Percentiles rank a stretch among this genome's conserved stretches.
phyloP scores from a whole-genome alignment of 495 filamentous ascomycete species.

The Penicillium malachiteum region DNA sequence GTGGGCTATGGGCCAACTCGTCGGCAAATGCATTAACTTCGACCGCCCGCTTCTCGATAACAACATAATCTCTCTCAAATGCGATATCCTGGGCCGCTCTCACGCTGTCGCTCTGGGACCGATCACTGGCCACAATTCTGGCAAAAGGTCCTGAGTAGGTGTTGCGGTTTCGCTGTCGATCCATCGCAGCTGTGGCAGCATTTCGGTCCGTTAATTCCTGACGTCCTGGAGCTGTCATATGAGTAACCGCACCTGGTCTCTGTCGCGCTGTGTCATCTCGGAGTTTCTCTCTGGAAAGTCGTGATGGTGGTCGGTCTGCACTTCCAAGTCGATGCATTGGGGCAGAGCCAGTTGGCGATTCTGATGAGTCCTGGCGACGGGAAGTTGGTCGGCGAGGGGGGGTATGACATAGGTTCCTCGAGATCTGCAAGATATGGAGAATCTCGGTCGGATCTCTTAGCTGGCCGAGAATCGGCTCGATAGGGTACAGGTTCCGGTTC shows the following conservation, averaged over 20 bases:
- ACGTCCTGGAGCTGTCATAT: slow-evolving; percentile 62
- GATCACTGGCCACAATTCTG: slow-evolving; percentile 31
- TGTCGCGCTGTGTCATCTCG: slow-evolving; percentile 26
- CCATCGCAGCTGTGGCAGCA: slow-evolving; percentile 38
- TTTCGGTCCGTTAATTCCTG: slow-evolving; percentile 48
- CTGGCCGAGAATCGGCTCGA: slow-evolving; percentile 29
- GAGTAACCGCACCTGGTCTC: slow-evolving; percentile 44
- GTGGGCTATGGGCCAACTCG: slow-evolving; percentile 78
- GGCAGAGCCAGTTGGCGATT: slow-evolving; percentile 35
- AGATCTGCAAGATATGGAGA: slow-evolving; percentile 22
- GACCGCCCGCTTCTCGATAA: slow-evolving; percentile 91
- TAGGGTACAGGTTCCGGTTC: slow-evolving; percentile 10
- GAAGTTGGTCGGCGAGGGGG: slow-evolving; percentile 23
- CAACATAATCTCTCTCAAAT: slow-evolving; percentile 89
- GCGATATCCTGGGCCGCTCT: slow-evolving; percentile 82
- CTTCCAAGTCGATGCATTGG: slow-evolving; percentile 42
- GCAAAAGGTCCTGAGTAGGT: slow-evolving; percentile 46
- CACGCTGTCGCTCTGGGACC: slow-evolving; percentile 61
- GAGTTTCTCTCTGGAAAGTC: slow-evolving; percentile 26
- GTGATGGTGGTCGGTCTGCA: slow-evolving; percentile 34
- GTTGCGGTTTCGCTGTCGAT: slow-evolving; percentile 50
- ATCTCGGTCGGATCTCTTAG: slow-evolving; percentile 20
- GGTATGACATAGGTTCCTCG: slow-evolving; percentile 28
- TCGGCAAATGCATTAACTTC: slow-evolving; percentile 98
- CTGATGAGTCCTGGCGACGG: slow-evolving; percentile 34